Base-by-base conservation (phyloP, 345 rosid genomes). In the Arabis hirsuta region DNA sequence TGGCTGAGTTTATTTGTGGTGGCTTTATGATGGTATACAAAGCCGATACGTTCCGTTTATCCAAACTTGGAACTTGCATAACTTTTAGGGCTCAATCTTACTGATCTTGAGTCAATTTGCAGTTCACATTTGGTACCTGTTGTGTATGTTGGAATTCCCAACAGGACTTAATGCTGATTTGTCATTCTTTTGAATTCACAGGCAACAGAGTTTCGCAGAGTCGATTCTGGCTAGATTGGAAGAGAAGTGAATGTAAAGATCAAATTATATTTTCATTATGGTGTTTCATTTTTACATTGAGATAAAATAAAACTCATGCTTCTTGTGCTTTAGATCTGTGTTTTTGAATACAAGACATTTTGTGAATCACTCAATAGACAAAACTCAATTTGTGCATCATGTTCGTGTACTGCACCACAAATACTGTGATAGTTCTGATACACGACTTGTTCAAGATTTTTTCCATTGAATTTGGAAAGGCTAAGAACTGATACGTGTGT, bases 131-230 rank as follows among this genome's bases (percentile, higher is more conserved):
- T 46, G 10, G 2, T 53, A 7, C 6, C 10, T 50, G 26, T 69
- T 57, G 3, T 60, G 51, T 60, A 62, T 52, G 34, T n/a, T 32
- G 4, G 43, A 11, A 36, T 58, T 39, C 47, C 14, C 9, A 44
- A 56, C 55, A 70, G 58, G 73, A 46, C 44, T 45, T 61, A 52
- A 74, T 62, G 52, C 26, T 62, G 24, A 56, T 62, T 58, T 57
- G 38, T 66, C 42, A 52, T 36, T 55, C 39, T 58, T 58, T 72
- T 47, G 36, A 19, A 50, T 71, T 73, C 62, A 77, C 94, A 95
- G 99, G 89, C 99, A 95, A 73, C 90, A 86, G 77, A 86, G 84
- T 81, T 95, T 95, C 64, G 96, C 96, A 0, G 99, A 91, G 80
- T 83, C 87, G 1, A 88, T 95, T 67, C 84, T 91, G 70, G 90